Evolutionary conservation across 257 asterid genomes (phyloP).

Genomic region (Thymus mandschuricus): DNA sequence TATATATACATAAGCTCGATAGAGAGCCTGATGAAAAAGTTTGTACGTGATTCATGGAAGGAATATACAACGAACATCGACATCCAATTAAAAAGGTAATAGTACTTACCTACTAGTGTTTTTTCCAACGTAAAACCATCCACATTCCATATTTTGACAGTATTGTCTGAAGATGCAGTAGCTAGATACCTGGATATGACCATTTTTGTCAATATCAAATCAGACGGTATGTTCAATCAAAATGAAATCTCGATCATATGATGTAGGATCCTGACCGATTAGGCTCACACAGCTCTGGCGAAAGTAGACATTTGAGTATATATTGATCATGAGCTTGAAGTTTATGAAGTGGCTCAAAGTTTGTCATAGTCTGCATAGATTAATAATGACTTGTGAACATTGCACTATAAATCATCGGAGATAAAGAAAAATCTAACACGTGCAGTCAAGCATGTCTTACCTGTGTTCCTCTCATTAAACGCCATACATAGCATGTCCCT

Average conservation of each 20-base stretch:
- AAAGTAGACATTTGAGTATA: conserved; percentile 92
- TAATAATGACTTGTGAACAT: conserved; percentile 3
- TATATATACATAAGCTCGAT: background rate
- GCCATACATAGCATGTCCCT: conserved; percentile 97
- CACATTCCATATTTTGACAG: conserved; percentile 95
- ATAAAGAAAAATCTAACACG: conserved; percentile 11
- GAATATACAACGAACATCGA: background rate
- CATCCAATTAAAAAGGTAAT: background rate
- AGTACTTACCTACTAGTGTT: conserved; percentile 66
- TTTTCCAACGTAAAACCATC: conserved; percentile 93
- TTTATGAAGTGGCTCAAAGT: conserved; percentile 97
- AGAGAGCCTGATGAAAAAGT: conserved; percentile 7
- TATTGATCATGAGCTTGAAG: conserved; percentile 92
- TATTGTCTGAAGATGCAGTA: conserved; percentile 90
- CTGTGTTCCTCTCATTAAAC: conserved; percentile 85
- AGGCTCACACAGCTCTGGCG: conserved; percentile 94
- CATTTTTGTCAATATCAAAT: background rate
- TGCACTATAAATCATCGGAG: background rate
- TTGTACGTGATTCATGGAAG: conserved; percentile 14
- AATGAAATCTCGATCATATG: background rate
- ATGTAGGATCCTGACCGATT: conserved; percentile 54
- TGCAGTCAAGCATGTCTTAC: conserved; percentile 37
- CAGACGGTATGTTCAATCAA: background rate
- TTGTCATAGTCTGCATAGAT: conserved; percentile 86
- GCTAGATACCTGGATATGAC: conserved; percentile 67